Conservation (phyloP, 768 basidiomycete genomes). For the Hysterangium stoloniferum region DNA sequence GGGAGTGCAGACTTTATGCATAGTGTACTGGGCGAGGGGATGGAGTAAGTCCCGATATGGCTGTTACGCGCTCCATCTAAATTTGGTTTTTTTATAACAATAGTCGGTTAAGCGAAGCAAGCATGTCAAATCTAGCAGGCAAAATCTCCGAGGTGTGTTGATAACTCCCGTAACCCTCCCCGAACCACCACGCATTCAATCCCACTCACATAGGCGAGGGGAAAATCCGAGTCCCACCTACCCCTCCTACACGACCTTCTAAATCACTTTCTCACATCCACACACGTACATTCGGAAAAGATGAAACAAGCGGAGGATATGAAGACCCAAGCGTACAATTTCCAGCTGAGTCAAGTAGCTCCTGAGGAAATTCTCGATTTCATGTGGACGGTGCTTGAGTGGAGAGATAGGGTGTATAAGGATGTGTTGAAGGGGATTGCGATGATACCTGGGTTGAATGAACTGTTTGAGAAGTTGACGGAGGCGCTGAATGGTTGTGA, state of each 20-base stretch:
- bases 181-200: neutral
- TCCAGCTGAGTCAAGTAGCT: constrained; percentile 54
- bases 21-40: constrained; percentile 57
- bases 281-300: constrained; percentile 31
- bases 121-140: constrained; percentile 47
- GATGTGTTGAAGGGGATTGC: constrained; percentile 49
- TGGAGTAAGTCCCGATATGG: constrained; percentile 37
- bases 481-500: constrained; percentile 61
- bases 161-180: neutral
- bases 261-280: constrained; percentile 44
- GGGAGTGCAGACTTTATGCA: constrained; percentile 62
- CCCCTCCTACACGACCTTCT: constrained; percentile 36
- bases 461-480: constrained; percentile 52
- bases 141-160: constrained; percentile 37
- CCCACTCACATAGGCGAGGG: constrained; percentile 20
- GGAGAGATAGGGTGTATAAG: constrained; percentile 54
- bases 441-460: constrained; percentile 53
- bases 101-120: constrained; percentile 53
- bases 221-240: constrained; percentile 28
- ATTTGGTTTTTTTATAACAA: constrained; percentile 2
- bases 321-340: constrained; percentile 49
- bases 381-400: constrained; percentile 48
- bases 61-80: neutral
- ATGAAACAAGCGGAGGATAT: constrained; percentile 49
- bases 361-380: constrained; percentile 57